phyloP scores from a whole-genome alignment of 2,329 filamentous ascomycete genomes.

The Ciborinia camelliae region DNA sequence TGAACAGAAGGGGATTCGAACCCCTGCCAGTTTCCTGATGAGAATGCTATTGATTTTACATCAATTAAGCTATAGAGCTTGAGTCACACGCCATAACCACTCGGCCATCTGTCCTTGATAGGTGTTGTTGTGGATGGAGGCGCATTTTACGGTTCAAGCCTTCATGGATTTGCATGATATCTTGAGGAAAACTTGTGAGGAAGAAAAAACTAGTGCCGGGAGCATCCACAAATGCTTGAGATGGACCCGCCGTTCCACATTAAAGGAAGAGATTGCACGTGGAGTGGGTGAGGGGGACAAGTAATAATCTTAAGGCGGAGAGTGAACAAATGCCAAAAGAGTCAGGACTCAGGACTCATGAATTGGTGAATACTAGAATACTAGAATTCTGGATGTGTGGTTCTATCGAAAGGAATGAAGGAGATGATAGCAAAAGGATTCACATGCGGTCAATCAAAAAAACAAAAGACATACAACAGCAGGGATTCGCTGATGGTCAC shows the following conservation, averaged over 20 bases:
- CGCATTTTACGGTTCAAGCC: accelerated
- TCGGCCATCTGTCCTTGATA: neutral
- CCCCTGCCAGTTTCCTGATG: conserved; percentile 19
- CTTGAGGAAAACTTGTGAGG: neutral
- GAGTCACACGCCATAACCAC: conserved; percentile 22
- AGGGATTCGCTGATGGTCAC: conserved; percentile 8
- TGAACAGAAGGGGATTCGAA: conserved; percentile 21
- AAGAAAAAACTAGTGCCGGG: neutral
- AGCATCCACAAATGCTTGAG: conserved; percentile 4
- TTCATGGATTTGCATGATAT: accelerated
- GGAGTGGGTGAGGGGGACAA: no score
- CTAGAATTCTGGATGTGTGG: no score
- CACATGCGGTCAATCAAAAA: no score
- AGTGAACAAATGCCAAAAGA: no score
- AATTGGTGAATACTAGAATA: no score
- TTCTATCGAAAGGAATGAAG: no score
- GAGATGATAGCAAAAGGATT: no score
- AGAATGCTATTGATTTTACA: conserved; percentile 7
- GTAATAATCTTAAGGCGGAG: no score
- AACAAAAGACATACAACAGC: neutral
- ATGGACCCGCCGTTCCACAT: neutral
- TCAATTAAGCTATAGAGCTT: conserved; percentile 12
- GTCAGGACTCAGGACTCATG: no score
- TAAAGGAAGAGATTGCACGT: no score
- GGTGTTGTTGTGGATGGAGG: accelerated